Evolutionary conservation across 257 asterid species (phyloP), one percentile per base, ranked within the genome.

Genomic region (Gentiana macrophylla): DNA sequence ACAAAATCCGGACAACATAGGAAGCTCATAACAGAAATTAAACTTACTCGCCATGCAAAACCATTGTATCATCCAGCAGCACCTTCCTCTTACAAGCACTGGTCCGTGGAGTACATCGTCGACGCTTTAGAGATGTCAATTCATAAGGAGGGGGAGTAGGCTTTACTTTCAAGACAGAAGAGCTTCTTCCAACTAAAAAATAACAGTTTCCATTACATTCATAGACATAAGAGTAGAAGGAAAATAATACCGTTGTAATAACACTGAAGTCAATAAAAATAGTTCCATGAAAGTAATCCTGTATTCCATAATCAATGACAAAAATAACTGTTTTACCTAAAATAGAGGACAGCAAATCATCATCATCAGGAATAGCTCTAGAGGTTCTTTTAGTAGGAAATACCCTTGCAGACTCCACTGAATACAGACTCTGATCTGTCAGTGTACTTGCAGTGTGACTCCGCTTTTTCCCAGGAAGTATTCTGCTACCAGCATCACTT

Each of bases 11-110:
- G 24, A 24, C 24, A 24, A 24, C 24, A 24, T 24, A 3, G 12
- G 24, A 7, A 34, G 2, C 12, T 45, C 10, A 44, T n/a, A n/a
- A 13, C 59, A 67, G 53, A 33, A 52, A 34, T 56, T 47, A 59
- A 67, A 77, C 98, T 70, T 90, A 90, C 98, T 90, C 98, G 72
- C 98, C 98, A 46, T 91, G 98, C 83, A 91, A 76, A 74, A 87
- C 98, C 98, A 91, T 91, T 36, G 89, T 73, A 43, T 91, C 98
- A 62, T 91, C 98, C 84, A 84, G 77, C 36, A 81, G 90, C 60
- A 84, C 75, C 80, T 83, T 91, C 80, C 96, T 79, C 80, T 91
- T 91, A 63, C 72, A 63, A 55, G 82, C 70, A 74, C 67, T 70
- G 60, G 83, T 63, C 50, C 89, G 86, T 0, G 77, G 66, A 78